Conservation (phyloP, 148 eudicot genomes). For the Heliosperma pusillum region DNA sequence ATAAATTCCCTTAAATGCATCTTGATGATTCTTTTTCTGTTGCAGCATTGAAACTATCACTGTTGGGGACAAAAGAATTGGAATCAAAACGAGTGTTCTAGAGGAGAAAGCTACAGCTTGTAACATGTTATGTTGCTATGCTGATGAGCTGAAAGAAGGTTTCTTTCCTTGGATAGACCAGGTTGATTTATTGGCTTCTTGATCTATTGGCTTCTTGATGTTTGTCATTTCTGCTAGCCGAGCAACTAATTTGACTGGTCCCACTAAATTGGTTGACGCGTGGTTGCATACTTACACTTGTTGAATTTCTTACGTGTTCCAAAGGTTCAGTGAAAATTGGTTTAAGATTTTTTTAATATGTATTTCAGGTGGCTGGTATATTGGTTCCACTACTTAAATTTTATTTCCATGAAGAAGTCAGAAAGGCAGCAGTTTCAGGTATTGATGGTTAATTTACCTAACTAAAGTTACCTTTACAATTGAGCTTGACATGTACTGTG, state of each 20-base stretch:
- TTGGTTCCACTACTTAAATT: constrained; percentile 53
- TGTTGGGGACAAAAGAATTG: constrained; percentile 41
- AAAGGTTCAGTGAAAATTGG: neutral
- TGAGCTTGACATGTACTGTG: constrained; percentile 1
- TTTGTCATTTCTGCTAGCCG: neutral
- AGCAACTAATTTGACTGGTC: neutral
- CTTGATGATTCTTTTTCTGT: neutral
- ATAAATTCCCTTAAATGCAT: neutral
- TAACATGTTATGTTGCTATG: constrained; percentile 49
- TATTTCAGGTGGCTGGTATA: constrained; percentile 41
- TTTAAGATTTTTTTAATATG: neutral
- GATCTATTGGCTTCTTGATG: neutral
- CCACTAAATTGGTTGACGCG: neutral
- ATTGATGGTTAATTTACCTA: constrained; percentile 15
- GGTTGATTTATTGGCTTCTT: constrained; percentile 19
- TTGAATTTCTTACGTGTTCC: neutral
- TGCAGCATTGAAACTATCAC: constrained; percentile 45
- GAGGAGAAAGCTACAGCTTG: constrained; percentile 55
- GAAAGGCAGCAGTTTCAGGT: constrained; percentile 52
- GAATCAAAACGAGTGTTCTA: constrained; percentile 40
- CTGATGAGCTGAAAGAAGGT: constrained; percentile 49
- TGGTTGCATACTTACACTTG: neutral
- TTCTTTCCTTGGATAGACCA: constrained; percentile 48
- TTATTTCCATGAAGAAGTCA: constrained; percentile 47
- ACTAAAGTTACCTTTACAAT: neutral